Conservation (phyloP, 129 eudicot genomes). For the Logfia minima region DNA sequence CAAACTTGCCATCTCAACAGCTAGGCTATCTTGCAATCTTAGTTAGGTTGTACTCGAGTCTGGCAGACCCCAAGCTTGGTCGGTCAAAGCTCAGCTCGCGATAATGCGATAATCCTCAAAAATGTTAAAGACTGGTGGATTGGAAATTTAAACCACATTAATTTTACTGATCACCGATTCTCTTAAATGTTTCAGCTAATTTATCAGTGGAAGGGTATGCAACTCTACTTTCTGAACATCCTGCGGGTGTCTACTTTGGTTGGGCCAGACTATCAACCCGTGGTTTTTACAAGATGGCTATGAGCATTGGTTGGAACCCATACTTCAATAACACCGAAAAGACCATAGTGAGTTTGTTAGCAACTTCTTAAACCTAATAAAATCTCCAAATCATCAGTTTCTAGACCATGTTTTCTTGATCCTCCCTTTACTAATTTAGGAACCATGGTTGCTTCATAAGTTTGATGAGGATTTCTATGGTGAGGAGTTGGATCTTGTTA, state of each 20-base stretch:
- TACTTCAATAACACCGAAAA: constrained; percentile 79
- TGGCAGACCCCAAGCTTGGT: background rate
- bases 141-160: constrained; percentile 1
- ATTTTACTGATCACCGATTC: background rate
- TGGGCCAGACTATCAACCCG: constrained; percentile 84
- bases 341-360: constrained; percentile 72
- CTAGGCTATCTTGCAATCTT: background rate
- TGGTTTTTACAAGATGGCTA: constrained; percentile 95
- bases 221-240: constrained; percentile 66
- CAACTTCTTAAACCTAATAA: background rate
- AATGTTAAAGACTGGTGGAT: constrained; percentile 18
- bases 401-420: constrained; percentile 16
- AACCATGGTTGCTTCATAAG: constrained; percentile 98
- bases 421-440: constrained; percentile 44
- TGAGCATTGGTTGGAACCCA: constrained; percentile 99
- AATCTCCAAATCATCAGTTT: constrained; percentile 1
- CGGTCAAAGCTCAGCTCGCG: constrained; percentile 7
- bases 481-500: constrained; percentile 70
- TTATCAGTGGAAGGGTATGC: constrained; percentile 72
- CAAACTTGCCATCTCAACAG: background rate
- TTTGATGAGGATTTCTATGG: constrained; percentile 89
- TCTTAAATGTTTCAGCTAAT: constrained; percentile 63
- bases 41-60: constrained; percentile 5
- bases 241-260: constrained; percentile 95
- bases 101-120: constrained; percentile 3